phyloP scores from a whole-genome alignment of 805 yeast genomes.

The Candida ulmi region DNA sequence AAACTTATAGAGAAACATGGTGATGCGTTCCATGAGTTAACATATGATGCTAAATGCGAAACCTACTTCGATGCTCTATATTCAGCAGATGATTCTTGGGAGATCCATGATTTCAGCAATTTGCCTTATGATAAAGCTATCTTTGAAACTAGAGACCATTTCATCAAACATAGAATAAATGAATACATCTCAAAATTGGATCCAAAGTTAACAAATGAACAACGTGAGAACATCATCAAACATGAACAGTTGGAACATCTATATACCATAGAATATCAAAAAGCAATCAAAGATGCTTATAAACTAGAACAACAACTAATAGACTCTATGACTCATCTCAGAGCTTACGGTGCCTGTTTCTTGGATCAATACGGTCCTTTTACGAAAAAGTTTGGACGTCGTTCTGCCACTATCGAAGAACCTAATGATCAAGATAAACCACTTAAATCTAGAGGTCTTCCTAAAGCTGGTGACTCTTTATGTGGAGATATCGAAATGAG shows the following conservation, averaged over 20 bases:
- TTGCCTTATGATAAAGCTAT: neutral
- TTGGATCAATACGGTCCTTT: neutral
- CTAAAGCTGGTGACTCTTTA: too few species aligned
- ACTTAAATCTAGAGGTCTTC: too few species aligned
- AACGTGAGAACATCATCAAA: neutral
- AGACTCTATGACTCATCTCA: neutral
- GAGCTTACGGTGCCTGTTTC: neutral
- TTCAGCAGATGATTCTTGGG: neutral
- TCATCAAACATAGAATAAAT: neutral
- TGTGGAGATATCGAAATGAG: constrained; percentile 27
- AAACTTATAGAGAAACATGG: neutral
- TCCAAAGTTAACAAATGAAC: neutral
- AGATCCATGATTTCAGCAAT: neutral
- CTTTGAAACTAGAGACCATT: neutral
- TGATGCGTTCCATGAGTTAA: neutral
- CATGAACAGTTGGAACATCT: neutral
- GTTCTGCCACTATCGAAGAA: too few species aligned
- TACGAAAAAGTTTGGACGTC: neutral
- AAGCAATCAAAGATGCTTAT: neutral
- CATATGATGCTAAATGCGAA: neutral
- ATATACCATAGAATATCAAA: neutral
- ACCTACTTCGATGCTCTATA: neutral
- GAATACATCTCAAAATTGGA: neutral
- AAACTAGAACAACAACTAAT: neutral
- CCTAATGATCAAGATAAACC: too few species aligned